These are phyloP conservation scores for Yamadazyma blattariae DNA, from an alignment of 1,139 yeast genomes.

Conservation along the genomic window DNA sequence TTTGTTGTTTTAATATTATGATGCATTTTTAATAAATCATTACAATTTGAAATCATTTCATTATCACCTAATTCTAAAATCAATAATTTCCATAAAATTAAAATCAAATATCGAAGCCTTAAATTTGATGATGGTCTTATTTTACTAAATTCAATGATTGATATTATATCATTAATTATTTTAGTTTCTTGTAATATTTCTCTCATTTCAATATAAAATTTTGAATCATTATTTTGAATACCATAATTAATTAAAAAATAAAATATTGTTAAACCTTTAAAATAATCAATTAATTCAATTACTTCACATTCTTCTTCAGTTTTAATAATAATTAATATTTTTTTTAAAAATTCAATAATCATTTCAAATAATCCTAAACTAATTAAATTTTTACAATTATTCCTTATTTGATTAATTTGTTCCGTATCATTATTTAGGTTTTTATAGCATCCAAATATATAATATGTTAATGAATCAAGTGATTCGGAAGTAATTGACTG, in stretches of 20 bases:
- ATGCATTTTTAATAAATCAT: constrained; percentile 44
- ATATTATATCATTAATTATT: constrained; percentile 44
- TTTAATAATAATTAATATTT: not conserved
- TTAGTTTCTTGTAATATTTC: constrained; percentile 24
- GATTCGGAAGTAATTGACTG: constrained; percentile 1
- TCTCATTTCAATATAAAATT: constrained; percentile 15
- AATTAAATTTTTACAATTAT: constrained; percentile 13
- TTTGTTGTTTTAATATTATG: constrained; percentile 35
- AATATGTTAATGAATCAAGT: constrained; percentile 26
- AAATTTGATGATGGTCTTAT: constrained; percentile 41
- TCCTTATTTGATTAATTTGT: constrained; percentile 34
- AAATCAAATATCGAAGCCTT: constrained; percentile 50
- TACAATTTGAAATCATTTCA: constrained; percentile 40
- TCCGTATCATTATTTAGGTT: constrained; percentile 24
- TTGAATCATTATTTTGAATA: constrained; percentile 20
- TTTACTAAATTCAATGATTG: constrained; percentile 64
- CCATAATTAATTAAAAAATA: constrained; percentile 44
- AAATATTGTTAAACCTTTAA: constrained; percentile 48
- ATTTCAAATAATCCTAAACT: constrained; percentile 11
- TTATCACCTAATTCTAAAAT: constrained; percentile 66
- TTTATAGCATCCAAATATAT: constrained; percentile 42
- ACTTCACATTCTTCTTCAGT: no score
- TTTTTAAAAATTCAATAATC: not conserved
- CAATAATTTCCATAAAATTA: constrained; percentile 57
- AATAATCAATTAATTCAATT: constrained; percentile 9